Percentiles rank a stretch among this genome's conserved stretches.
Evolutionary conservation across 805 yeast genomes (phyloP).

Genomic region (Saccharomycopsis fibuligera): DNA sequence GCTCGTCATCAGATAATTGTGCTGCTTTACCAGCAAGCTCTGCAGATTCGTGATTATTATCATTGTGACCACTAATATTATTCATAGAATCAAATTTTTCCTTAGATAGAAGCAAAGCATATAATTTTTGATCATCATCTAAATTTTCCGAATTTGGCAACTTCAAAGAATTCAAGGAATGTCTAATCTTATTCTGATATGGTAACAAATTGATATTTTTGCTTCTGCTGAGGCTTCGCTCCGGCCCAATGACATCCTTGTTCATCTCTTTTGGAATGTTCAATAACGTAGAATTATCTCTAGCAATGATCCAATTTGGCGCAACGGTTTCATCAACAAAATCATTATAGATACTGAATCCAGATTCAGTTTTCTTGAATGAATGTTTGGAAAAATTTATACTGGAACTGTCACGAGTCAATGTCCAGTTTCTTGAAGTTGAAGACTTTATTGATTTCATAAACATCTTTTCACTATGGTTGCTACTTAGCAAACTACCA

Average conservation of each 20-base stretch:
- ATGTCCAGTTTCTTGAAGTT: slow-evolving; percentile 17
- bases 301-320: slow-evolving; percentile 22
- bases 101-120: slow-evolving; percentile 12
- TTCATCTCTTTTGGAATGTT: slow-evolving; percentile 20
- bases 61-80: slow-evolving; percentile 1
- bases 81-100: slow-evolving; percentile 16
- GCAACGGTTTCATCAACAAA: slow-evolving; percentile 17
- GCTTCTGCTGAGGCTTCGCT: slow-evolving; percentile 17
- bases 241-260: slow-evolving; percentile 14
- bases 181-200: slow-evolving; percentile 14
- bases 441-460: neutral
- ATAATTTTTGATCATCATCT: slow-evolving; percentile 18
- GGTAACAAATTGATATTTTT: slow-evolving; percentile 18
- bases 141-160: slow-evolving; percentile 11
- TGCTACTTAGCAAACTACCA: slow-evolving; percentile 2
- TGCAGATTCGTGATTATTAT: neutral
- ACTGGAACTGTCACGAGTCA: slow-evolving; percentile 18
- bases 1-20: slow-evolving; percentile 17
- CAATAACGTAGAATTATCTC: slow-evolving; percentile 21
- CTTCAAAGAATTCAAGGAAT: slow-evolving; percentile 13
- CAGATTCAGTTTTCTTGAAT: slow-evolving; percentile 13
- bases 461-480: slow-evolving; percentile 1
- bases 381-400: slow-evolving; percentile 8
- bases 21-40: slow-evolving; percentile 6
- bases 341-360: slow-evolving; percentile 20